A percentile compares a stretch with the other conserved stretches of the same genome.
phyloP scores from a whole-genome alignment of 1,139 yeast species.

The Hansenula lynferdii region DNA sequence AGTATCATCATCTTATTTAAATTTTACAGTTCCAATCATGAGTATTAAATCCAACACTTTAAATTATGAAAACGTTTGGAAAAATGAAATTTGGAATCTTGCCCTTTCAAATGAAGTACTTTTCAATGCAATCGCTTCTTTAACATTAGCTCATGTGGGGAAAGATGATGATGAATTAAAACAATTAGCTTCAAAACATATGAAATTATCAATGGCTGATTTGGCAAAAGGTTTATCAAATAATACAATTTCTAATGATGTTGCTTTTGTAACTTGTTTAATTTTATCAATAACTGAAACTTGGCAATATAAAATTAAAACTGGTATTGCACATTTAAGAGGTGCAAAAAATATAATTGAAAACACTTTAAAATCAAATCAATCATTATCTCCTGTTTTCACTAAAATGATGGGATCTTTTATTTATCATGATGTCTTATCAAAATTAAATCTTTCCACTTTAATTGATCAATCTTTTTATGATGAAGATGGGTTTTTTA shows the following conservation, averaged over 20 bases:
- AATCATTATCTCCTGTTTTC: conserved; percentile 38
- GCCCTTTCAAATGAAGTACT: conserved; percentile 49
- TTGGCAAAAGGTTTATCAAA: conserved; percentile 52
- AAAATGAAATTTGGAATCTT: conserved; percentile 51
- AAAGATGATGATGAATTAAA: conserved; percentile 39
- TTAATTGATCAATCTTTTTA: conserved; percentile 28
- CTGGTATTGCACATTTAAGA: conserved; percentile 62
- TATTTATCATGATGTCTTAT: conserved; percentile 62
- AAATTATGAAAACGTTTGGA: conserved; percentile 73
- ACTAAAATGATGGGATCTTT: conserved; percentile 32
- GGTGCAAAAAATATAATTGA: conserved; percentile 39
- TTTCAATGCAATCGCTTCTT: conserved; percentile 58
- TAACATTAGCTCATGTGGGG: conserved; percentile 62
- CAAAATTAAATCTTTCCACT: conserved; percentile 54
- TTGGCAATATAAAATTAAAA: conserved; percentile 63
- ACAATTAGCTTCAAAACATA: conserved; percentile 48
- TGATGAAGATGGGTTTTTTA: conserved; percentile 14
- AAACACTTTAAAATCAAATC: conserved; percentile 16
- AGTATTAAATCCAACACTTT: conserved; percentile 43
- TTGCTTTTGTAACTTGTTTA: conserved; percentile 60
- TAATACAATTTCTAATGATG: conserved; percentile 51
- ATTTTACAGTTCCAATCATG: conserved; percentile 57
- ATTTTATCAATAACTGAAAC: conserved; percentile 61
- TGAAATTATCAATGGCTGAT: conserved; percentile 56
- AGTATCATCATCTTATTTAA: conserved; percentile 33